These are phyloP conservation scores for Scutellaria barbata DNA, from an alignment of 257 asterid species.

Conservation along the genomic window DNA sequence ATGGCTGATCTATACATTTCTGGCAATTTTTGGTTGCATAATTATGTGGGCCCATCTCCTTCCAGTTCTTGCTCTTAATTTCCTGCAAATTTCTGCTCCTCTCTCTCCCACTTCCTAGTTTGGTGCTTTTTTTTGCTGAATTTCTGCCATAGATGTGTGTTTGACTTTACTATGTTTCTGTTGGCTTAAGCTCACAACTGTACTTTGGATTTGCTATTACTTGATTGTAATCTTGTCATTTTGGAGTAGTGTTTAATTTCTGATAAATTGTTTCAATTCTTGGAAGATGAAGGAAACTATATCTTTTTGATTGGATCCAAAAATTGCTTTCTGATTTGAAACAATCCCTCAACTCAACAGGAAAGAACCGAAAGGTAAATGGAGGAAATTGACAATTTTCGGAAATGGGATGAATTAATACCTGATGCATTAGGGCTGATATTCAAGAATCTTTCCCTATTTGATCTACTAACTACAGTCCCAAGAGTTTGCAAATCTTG, in stretches of 20 bases:
- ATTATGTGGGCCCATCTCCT: conserved; percentile 40
- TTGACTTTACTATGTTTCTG: conserved; percentile 15
- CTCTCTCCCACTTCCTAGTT: background rate
- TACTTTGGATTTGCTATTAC: background rate
- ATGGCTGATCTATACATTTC: conserved; percentile 48
- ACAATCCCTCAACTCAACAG: background rate
- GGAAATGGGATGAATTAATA: conserved; percentile 76
- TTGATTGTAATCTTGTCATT: conserved; percentile 1
- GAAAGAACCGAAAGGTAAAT: conserved; percentile 32
- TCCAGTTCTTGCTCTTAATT: conserved; percentile 29
- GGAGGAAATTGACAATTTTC: conserved; percentile 55
- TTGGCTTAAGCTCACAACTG: background rate
- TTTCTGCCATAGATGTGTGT: conserved; percentile 16
- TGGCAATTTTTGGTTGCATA: conserved; percentile 28
- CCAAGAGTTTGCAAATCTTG: conserved; percentile 91
- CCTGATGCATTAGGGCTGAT: conserved; percentile 89
- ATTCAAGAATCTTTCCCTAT: conserved; percentile 70
- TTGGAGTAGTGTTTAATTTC: background rate
- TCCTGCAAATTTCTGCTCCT: conserved; percentile 27
- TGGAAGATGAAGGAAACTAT: conserved; percentile 1
- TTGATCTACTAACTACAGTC: conserved; percentile 71
- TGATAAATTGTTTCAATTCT: conserved; percentile 19
- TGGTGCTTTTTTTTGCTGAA: conserved; percentile 16
- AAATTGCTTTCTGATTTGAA: too few relatives aligned
- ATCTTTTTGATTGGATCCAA: background rate